Conservation (phyloP, 768 basidiomycete species). For the Tylopilus felleus region DNA sequence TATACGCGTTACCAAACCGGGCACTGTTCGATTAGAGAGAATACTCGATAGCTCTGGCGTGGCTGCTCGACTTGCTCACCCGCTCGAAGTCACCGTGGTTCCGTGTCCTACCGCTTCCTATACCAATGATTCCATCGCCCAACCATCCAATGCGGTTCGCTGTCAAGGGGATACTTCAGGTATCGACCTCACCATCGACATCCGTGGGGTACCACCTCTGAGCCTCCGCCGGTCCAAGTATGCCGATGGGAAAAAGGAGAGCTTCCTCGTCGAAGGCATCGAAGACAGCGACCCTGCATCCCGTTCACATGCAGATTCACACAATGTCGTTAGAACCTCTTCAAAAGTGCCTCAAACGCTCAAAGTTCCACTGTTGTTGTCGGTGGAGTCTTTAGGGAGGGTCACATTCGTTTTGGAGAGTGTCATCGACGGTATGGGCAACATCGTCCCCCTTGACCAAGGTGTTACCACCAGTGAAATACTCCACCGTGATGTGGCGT, state of each 20-base stretch:
- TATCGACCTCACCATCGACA: conserved; percentile 56
- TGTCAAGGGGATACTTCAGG: conserved; percentile 68
- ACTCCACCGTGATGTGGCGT: conserved; percentile 23
- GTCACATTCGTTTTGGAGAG: conserved; percentile 76
- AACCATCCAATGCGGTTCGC: conserved; percentile 44
- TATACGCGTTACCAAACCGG: conserved; percentile 70
- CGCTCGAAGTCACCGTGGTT: conserved; percentile 65
- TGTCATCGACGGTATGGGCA: conserved; percentile 81
- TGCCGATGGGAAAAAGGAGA: conserved; percentile 61
- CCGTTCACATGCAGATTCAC: conserved; percentile 25
- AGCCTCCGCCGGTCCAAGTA: conserved; percentile 75
- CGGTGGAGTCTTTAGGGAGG: conserved; percentile 60
- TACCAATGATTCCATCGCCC: conserved; percentile 34
- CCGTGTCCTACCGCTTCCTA: conserved; percentile 83
- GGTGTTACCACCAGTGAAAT: conserved; percentile 24
- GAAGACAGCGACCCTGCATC: conserved; percentile 50
- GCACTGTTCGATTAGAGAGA: conserved; percentile 69
- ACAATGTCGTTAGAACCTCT: conserved; percentile 19
- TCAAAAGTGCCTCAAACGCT: conserved; percentile 50
- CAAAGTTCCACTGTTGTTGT: conserved; percentile 63
- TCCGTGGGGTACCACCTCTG: conserved; percentile 73
- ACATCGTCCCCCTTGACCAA: conserved; percentile 51
- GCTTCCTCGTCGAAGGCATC: conserved; percentile 81
- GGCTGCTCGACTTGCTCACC: conserved; percentile 67
- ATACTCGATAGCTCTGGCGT: conserved; percentile 67